Evolutionary conservation across 1,284 basidiomycete species (phyloP).

Genomic region (Microbotryomycetes sp.): DNA sequence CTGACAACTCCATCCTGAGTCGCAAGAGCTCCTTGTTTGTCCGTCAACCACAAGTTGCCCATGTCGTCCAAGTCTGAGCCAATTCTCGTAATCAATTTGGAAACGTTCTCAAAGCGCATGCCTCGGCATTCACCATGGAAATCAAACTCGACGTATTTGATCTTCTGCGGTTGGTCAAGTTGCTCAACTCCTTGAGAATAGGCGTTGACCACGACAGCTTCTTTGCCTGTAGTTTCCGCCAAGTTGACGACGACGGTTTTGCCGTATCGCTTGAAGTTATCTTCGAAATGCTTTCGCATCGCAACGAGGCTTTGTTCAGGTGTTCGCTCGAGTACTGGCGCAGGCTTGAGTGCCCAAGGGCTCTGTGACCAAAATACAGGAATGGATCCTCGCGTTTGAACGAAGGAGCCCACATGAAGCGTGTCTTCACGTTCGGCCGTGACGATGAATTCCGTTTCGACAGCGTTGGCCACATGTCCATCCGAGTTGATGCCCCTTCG

Average conservation of each 20-base stretch:
- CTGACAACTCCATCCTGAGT: constrained; percentile 79
- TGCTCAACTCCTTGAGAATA: constrained; percentile 65
- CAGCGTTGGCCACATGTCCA: constrained; percentile 52
- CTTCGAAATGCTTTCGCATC: constrained; percentile 67
- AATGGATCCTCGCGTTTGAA: constrained; percentile 86
- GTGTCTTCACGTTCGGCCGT: constrained; percentile 56
- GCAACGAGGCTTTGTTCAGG: constrained; percentile 64
- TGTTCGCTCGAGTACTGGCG: constrained; percentile 72
- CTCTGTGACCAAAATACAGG: constrained; percentile 39
- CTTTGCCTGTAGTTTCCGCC: constrained; percentile 83
- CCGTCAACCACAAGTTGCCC: constrained; percentile 80
- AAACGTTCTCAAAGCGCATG: constrained; percentile 90
- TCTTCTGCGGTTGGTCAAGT: constrained; percentile 42
- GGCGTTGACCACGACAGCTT: constrained; percentile 68
- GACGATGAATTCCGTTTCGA: constrained; percentile 60
- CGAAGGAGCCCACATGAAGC: constrained; percentile 73
- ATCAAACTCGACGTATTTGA: constrained; percentile 47
- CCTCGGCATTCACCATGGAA: constrained; percentile 86
- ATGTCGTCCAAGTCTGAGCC: constrained; percentile 66
- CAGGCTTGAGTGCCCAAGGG: constrained; percentile 69
- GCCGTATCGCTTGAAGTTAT: constrained; percentile 64
- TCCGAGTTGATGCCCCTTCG: constrained; percentile 50
- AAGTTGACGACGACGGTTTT: constrained; percentile 79
- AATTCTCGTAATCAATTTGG: constrained; percentile 63
- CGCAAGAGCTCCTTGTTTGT: constrained; percentile 58